Conservation (phyloP, 2,329 filamentous ascomycete genomes). For the Exophiala oligosperma region DNA sequence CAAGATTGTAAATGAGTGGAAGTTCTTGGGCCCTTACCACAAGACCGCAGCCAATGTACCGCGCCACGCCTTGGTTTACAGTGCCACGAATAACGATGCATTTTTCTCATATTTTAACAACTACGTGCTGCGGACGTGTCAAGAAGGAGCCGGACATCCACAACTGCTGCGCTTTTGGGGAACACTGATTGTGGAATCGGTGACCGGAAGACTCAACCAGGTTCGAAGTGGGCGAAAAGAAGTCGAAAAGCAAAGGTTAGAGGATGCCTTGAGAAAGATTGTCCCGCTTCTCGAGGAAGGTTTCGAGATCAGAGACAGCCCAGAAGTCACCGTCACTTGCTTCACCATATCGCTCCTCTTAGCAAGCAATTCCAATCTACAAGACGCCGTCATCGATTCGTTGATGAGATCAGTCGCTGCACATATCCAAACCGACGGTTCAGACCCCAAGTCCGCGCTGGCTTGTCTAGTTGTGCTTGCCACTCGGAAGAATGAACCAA, state of each 20-base stretch:
- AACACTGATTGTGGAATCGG: conserved; percentile 79
- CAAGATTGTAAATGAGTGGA: conserved; percentile 70
- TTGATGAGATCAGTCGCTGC: conserved; percentile 86
- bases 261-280: conserved; percentile 70
- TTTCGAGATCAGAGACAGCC: conserved; percentile 70
- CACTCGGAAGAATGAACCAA: conserved; percentile 71
- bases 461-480: conserved; percentile 79
- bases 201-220: conserved; percentile 78
- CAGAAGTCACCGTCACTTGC: conserved; percentile 79
- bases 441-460: conserved; percentile 64
- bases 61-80: conserved; percentile 78
- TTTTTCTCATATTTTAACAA: conserved; percentile 77
- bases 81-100: conserved; percentile 72
- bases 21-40: conserved; percentile 84
- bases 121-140: conserved; percentile 74
- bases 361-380: conserved; percentile 76
- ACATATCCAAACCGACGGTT: conserved; percentile 73
- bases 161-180: conserved; percentile 88
- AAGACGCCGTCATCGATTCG: conserved; percentile 76
- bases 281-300: conserved; percentile 73
- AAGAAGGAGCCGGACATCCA: conserved; percentile 70
- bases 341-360: conserved; percentile 90
- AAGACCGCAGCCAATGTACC: conserved; percentile 74
- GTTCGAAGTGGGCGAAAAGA: conserved; percentile 72
- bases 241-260: conserved; percentile 77